phyloP scores from a whole-genome alignment of 345 rosid genomes.

The Linum usitatissimum region DNA sequence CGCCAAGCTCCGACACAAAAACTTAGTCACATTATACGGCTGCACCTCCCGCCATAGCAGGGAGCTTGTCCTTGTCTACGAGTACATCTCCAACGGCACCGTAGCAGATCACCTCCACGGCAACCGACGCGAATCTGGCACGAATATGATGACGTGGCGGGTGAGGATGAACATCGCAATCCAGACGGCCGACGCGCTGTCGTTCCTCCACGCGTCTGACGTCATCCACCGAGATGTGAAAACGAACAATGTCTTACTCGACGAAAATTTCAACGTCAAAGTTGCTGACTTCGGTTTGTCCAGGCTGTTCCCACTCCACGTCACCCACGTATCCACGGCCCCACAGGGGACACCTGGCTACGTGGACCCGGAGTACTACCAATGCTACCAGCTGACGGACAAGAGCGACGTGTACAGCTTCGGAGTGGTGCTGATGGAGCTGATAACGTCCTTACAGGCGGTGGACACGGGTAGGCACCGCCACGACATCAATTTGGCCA shows the following conservation, averaged over 20 bases:
- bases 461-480: constrained; percentile 25
- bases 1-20: constrained; percentile 15
- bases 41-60: constrained; percentile 25
- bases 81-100: constrained; percentile 2
- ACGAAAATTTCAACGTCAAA: constrained; percentile 18
- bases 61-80: constrained; percentile 16
- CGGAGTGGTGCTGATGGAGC: constrained; percentile 33
- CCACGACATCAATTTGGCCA: constrained; percentile 22
- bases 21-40: constrained; percentile 26
- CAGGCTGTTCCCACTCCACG: constrained; percentile 22
- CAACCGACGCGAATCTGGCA: background rate
- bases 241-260: constrained; percentile 5
- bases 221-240: constrained; percentile 26
- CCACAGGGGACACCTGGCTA: constrained; percentile 30
- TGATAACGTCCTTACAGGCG: constrained; percentile 24
- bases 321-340: constrained; percentile 23
- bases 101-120: constrained; percentile 1
- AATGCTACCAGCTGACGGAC: constrained; percentile 18
- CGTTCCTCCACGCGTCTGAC: constrained; percentile 25
- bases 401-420: constrained; percentile 31
- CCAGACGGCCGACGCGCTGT: constrained; percentile 23
- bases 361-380: constrained; percentile 28
- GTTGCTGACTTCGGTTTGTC: constrained; percentile 29
- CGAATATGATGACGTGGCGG: constrained; percentile 12
- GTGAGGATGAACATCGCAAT: constrained; percentile 19